A percentile compares a stretch with the other conserved stretches of the same genome.
phyloP scores from a whole-genome alignment of 345 rosid species.

The Eucalyptus pauciflora region DNA sequence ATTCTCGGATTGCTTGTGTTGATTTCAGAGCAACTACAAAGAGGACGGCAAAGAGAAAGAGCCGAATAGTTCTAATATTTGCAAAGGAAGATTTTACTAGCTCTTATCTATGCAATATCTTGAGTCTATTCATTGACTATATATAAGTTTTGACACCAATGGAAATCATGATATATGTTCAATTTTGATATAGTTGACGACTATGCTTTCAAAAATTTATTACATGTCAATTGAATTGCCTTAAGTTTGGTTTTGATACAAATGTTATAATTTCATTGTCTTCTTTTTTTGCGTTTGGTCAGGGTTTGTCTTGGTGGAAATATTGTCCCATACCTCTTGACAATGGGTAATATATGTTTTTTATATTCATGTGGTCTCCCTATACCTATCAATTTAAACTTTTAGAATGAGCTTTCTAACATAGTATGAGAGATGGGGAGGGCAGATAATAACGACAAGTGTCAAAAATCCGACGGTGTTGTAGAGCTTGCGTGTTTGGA shows the following conservation, averaged over 20 bases:
- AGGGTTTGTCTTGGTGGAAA: too few relatives aligned
- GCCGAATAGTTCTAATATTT: not conserved
- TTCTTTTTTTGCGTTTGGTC: too few relatives aligned
- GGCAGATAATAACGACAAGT: too few relatives aligned
- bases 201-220: not conserved
- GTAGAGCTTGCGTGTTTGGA: too few relatives aligned
- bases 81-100: too few relatives aligned
- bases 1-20: too few relatives aligned
- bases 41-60: not conserved
- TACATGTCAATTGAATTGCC: not conserved
- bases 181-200: not conserved
- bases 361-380: too few relatives aligned
- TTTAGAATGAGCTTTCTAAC: too few relatives aligned
- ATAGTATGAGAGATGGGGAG: too few relatives aligned
- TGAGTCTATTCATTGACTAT: not conserved
- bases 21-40: not conserved
- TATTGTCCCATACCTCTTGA: not conserved
- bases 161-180: not conserved
- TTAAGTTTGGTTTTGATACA: not conserved
- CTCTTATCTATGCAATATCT: not conserved
- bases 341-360: fast-evolving
- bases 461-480: too few relatives aligned
- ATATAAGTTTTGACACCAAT: not conserved
- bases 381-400: too few relatives aligned
- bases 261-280: not conserved